Percentiles rank a stretch among this genome's conserved stretches.
phyloP scores from a whole-genome alignment of 2,329 filamentous ascomycete species.

The Rosellinia necatrix region DNA sequence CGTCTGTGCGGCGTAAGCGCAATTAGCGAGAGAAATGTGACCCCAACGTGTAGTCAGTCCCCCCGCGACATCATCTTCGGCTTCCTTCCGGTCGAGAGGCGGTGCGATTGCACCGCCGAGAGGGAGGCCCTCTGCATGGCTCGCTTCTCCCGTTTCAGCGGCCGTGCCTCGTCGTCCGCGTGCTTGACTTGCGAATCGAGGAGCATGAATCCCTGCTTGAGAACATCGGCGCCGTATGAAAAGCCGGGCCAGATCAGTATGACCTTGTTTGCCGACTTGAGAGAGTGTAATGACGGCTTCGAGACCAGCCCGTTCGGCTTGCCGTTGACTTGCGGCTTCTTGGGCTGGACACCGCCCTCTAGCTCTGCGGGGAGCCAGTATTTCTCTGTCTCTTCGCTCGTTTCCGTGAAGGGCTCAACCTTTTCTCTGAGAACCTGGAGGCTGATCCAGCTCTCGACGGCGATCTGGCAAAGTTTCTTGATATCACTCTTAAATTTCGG shows the following conservation, averaged over 20 bases:
- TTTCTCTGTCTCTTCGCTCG: conserved; percentile 7
- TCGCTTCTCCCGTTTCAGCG: not conserved
- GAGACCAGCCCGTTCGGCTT: conserved; percentile 12
- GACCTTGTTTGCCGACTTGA: conserved; percentile 14
- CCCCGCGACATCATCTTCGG: not conserved
- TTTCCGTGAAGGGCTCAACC: conserved; percentile 19
- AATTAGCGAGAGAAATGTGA: conserved; percentile 6
- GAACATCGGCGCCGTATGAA: conserved; percentile 14
- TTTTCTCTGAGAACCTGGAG: conserved; percentile 20
- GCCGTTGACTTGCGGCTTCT: conserved; percentile 7
- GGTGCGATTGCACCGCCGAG: not conserved
- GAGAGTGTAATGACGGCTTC: conserved; percentile 16
- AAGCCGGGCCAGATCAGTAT: conserved; percentile 24
- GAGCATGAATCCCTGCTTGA: conserved; percentile 27
- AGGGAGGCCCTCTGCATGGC: conserved; percentile 2
- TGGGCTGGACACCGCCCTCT: not conserved
- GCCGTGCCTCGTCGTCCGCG: conserved; percentile 9
- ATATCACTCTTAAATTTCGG: not conserved
- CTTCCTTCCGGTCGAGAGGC: not conserved
- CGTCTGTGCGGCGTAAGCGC: conserved; percentile 9
- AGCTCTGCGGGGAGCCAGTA: conserved; percentile 26
- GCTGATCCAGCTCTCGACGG: conserved; percentile 12
- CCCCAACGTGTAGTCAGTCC: conserved; percentile 15
- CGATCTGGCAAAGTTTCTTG: not conserved
- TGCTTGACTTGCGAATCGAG: conserved; percentile 17